Conservation (phyloP, 257 asterid genomes). For the Nicotiana attenuata region DNA sequence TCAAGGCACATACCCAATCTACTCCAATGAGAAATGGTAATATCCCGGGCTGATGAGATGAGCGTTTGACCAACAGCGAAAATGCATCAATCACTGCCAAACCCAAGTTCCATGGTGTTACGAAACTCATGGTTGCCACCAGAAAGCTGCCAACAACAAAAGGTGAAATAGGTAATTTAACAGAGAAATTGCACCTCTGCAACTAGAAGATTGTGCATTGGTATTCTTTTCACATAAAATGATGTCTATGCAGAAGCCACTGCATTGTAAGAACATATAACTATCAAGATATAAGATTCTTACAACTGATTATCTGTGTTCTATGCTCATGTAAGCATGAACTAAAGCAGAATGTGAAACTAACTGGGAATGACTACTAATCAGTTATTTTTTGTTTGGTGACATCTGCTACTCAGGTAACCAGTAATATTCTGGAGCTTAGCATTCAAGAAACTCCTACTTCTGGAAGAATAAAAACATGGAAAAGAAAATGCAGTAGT, state of each 20-base stretch:
- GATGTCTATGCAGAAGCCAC: not conserved
- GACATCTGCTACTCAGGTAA: not conserved
- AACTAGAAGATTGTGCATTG: not conserved
- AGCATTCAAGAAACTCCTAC: not conserved
- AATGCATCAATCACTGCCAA: slow-evolving; percentile 67
- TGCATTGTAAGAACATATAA: not conserved
- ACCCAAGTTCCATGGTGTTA: slow-evolving; percentile 83
- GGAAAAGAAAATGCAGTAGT: not conserved
- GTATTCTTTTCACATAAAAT: not conserved
- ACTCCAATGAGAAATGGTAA: slow-evolving; percentile 31
- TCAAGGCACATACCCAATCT: slow-evolving; percentile 61
- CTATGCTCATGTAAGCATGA: not conserved
- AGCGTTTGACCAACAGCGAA: slow-evolving; percentile 52
- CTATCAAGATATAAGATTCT: not conserved
- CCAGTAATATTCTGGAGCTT: not conserved
- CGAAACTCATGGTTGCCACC: slow-evolving; percentile 75
- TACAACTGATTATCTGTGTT: not conserved
- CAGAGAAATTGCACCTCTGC: not conserved
- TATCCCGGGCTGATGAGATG: slow-evolving; percentile 50
- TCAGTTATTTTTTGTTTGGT: not conserved
- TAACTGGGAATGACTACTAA: not conserved
- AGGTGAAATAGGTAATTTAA: not conserved
- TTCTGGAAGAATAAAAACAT: not conserved
- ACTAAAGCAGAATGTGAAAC: not conserved
- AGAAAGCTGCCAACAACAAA: slow-evolving; percentile 54